Percentiles rank a stretch among this genome's conserved stretches.
Evolutionary conservation across 225 moss, liverwort and hornwort genomes (phyloP).

Genomic region (Marchantia paleacea): DNA sequence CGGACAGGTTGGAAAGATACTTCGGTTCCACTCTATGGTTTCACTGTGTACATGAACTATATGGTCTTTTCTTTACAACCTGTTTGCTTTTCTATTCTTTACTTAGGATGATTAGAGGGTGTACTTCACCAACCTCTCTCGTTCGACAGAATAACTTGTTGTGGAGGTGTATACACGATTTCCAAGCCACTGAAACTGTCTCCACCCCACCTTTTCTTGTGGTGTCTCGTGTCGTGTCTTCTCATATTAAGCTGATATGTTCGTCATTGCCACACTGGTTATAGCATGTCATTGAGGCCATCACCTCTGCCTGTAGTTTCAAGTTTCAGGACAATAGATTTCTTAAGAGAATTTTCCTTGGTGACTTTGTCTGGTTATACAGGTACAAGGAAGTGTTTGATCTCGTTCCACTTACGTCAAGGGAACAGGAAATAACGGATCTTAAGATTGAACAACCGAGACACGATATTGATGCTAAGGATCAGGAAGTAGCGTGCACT

Average conservation of each 20-base stretch:
- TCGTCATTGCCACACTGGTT: too few relatives aligned
- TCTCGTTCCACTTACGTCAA: neutral
- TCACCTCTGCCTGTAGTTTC: neutral
- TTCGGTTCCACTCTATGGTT: neutral
- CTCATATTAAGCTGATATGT: too few relatives aligned
- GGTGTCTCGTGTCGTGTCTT: neutral
- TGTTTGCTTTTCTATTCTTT: too few relatives aligned
- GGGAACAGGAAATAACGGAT: neutral
- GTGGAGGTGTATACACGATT: too few relatives aligned
- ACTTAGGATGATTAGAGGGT: too few relatives aligned
- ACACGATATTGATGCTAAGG: conserved; percentile 22
- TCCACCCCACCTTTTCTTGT: neutral
- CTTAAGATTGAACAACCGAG: conserved; percentile 3
- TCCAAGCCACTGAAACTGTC: neutral
- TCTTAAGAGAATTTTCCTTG: neutral
- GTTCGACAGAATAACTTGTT: too few relatives aligned
- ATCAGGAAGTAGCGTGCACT: conserved; percentile 25
- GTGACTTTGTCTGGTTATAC: neutral
- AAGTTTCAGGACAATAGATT: neutral
- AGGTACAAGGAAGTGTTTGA: conserved; percentile 18
- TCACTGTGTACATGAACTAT: neutral
- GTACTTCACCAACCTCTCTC: too few relatives aligned
- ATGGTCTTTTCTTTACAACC: too few relatives aligned
- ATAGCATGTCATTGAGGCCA: neutral
- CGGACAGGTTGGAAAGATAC: conserved; percentile 6